Evolutionary conservation across 305 asterid species (phyloP), one percentile per base, ranked within the genome.

Genomic region (Lippia alba): DNA sequence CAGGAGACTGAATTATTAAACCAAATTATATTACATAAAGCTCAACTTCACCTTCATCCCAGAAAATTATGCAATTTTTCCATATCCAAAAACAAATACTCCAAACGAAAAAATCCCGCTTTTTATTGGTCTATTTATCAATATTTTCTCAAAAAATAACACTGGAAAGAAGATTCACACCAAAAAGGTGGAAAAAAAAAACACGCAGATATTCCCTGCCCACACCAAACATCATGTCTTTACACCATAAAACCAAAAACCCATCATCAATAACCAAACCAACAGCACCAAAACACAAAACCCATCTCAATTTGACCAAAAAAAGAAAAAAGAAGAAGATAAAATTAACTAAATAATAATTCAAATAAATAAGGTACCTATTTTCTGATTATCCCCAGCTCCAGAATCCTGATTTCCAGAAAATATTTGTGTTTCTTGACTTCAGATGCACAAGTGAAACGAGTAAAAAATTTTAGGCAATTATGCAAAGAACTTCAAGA

Each of bases 191-290:
- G n/a, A 8, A 53, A 65, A 49, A 32, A 56, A 12, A 34, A 46
- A 17, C 16, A 9, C 16, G 61, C 48, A 45, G 0, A 70, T 16
- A 16, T 48, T 10, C 39, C 8, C 32, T 18, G 2, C 15, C 19
- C 75, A 30, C 33, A 24, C 51, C 44, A 78, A 78, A 78, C 57
- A n/a, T 64, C 33, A 20, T 68, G 50, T 72, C 76, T 73, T 64
- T 69, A 32, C 73, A 64, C 73, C 19, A 71, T 7, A 63, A 48
- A 33, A 45, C 36, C 6, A 44, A 67, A 56, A 69, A 44, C 66
- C 73, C 74, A 61, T 30, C 18, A 67, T 5, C 16, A 5, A 50
- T 9, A 54, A 61, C 32, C 20, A 32, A 18, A 58, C 20, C 12
- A 33, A 41, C 17, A 48, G 53, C 50, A 45, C 16, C 16, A 64